Base-by-base conservation (phyloP, 2,329 filamentous ascomycete species). In the Sordariomycetes sp. region DNA sequence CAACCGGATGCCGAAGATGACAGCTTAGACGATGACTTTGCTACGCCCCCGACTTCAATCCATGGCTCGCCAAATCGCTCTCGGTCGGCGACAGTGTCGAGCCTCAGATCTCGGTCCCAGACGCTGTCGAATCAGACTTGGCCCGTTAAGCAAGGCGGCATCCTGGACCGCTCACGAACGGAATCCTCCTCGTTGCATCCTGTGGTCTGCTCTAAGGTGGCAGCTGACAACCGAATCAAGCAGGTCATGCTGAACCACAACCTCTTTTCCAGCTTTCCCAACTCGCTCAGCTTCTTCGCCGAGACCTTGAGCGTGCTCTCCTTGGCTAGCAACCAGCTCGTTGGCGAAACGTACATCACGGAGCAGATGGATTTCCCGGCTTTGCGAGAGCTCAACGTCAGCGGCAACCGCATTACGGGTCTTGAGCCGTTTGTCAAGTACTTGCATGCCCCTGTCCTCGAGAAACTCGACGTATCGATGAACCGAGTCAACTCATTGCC, bases 401-500 rank as follows among this genome's bases (percentile, higher is more conserved):
- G 75, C 28, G 73, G 74, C 17, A 90, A 92, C 51, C 79, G 79
- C 30, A 75, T 95, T 39, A 78, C 74, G 0, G 76, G 76, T 4
- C 60, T 95, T 8, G 67, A 72, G 2, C 75, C 81, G 1, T 59
- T 96, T 12, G 68, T 75, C 4, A 58, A 65, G 5, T 64, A 76
- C 42, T 69, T 96, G 5, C 67, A 71, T n/a, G 86, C 88, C 0
- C 86, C 87, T 0, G 66, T 61, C 6, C 68, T 96, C 6, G 75
- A 81, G 35, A 82, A 82, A 45, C 66, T 95, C 2, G 85, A 96
- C 49, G 68, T 93, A 7, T 86, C 82, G 17, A 73, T 82, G 42
- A 96, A 96, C 53, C 78, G 82, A n/a, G 61, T 96, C 20, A 72
- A 76, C 1, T 70, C 71, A 1, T 64, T 95, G 0, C 85, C 88